Base-by-base conservation (phyloP, 148 eudicot species). In the Camellia japonica region DNA sequence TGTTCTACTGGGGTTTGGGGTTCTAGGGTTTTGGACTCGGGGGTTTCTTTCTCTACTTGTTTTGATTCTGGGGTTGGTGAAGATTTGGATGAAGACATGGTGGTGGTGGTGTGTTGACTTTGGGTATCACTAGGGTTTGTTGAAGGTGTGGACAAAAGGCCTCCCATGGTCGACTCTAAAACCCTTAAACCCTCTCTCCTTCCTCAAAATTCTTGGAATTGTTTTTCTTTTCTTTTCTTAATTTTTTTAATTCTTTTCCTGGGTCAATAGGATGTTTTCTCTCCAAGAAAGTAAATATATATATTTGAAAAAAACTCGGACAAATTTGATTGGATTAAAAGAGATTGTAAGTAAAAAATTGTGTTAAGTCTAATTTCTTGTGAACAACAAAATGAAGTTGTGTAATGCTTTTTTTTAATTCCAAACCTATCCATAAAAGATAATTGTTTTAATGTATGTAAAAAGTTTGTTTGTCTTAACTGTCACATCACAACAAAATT, bases 161-260 rank as follows among this genome's bases (percentile, higher is more conserved):
- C 64, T 78, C 82, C 38, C 78, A 65, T 79, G 71, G 82, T 82
- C 73, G 76, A 47, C 79, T 66, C 79, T 66, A 30, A 64, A 78
- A 78, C 49, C 81, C 82, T 30, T 82, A 83, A 82, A 82, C 81
- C 81, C 74, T 41, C 20, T 49, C 30, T 3, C 18, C 44, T 12
- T 11, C 44, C 16, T 23, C 44, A 61, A 61, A 61, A 61, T 18
- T 18, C 20, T 18, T 15, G 12, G 2, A 8, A 55, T 9, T 59
- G 20, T n/a, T 18, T 61, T 5, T 61, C 18, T 61, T 15, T 61
- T n/a, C 1, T 61, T 18, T 61, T 61, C 20, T 15, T 51, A 51
- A 8, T 8, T 55, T 55, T 8, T 55, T 1, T 55, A 52, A 11
- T 55, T 55, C 14, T 2, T 9, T 9, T 6, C 3, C 14, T 55